Evolutionary conservation across 768 basidiomycete species (phyloP), one percentile per base, ranked within the genome.

Genomic region (Podaxis sp.): DNA sequence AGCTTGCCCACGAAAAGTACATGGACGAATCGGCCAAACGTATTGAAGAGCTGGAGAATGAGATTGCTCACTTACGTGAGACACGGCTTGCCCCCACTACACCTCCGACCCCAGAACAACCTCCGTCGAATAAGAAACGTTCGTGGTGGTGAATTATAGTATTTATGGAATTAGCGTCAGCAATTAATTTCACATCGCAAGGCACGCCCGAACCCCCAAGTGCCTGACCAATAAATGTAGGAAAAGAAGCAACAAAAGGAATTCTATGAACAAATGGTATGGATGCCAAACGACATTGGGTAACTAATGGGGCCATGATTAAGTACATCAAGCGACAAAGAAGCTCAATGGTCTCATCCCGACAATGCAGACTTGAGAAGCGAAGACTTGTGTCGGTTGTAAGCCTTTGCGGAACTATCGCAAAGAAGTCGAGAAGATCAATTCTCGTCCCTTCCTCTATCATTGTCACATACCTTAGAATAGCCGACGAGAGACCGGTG

Each of bases 1-100:
- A 79, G 41, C 76, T 93, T 4, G 82, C 87, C 1, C 88, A 91
- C 68, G 89, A 93, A 76, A 87, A 86, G 68, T 85, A 83, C 70
- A 80, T 90, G 67, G 80, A 84, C 38, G 83, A 91, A 68, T 85
- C 88, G n/a, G 70, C 70, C 24, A 75, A 72, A 4, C 83, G 76
- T 51, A 80, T 91, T 27, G 71, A 71, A 41, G 68, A 72, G 24
- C 79, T 93, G 56, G 89, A 93, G 76, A 75, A 75, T 27, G 82
- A 91, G 70, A 79, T 92, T 57, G 73, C 79, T 40, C 67, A 70
- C 54, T 71, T 83, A 15, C 78, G 78, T 58, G 67, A 71, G 59
- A 71, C 73, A 58, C 47, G 19, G 40, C n/a, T 47, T 33, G 22
- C 15, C 57, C 43, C 51, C 56, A 38, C 50, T 56, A 36, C 54